Percentiles rank a stretch among this genome's conserved stretches.
phyloP scores from a whole-genome alignment of 148 eudicot genomes.

The Nyssa sinensis region DNA sequence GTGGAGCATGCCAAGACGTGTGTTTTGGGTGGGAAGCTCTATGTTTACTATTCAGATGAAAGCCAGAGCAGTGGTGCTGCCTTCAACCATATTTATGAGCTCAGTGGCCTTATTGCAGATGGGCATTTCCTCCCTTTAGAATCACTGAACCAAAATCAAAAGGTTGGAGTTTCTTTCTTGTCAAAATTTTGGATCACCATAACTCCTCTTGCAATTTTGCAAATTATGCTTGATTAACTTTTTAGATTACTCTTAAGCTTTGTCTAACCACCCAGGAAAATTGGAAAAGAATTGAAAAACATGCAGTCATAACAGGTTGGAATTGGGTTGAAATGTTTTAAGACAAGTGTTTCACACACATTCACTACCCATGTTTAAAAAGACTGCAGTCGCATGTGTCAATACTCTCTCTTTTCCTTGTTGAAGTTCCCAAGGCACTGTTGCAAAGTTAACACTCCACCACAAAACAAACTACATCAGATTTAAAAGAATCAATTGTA shows the following conservation, averaged over 20 bases:
- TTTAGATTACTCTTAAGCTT: background rate
- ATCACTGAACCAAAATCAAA: constrained; percentile 31
- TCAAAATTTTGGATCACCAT: background rate
- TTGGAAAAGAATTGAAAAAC: too few relatives aligned
- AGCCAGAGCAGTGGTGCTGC: constrained; percentile 28
- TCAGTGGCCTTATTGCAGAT: constrained; percentile 32
- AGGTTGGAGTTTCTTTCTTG: constrained; percentile 20
- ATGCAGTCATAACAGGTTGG: too few relatives aligned
- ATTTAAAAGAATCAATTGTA: too few relatives aligned
- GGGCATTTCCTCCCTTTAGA: constrained; percentile 36
- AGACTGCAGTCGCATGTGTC: too few relatives aligned
- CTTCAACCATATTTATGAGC: constrained; percentile 36
- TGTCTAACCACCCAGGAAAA: background rate
- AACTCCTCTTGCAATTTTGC: background rate
- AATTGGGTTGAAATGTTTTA: too few relatives aligned
- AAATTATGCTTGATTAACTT: background rate
- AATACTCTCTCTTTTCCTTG: too few relatives aligned
- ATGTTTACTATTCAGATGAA: constrained; percentile 33
- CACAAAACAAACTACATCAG: too few relatives aligned
- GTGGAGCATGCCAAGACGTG: constrained; percentile 44
- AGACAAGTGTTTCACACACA: too few relatives aligned
- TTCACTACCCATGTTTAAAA: too few relatives aligned
- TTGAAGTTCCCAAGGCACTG: too few relatives aligned
- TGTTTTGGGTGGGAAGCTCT: constrained; percentile 31
- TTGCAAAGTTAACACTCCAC: too few relatives aligned